Base-by-base conservation (phyloP, 768 basidiomycete species). In the Tephrocybe sp. region DNA sequence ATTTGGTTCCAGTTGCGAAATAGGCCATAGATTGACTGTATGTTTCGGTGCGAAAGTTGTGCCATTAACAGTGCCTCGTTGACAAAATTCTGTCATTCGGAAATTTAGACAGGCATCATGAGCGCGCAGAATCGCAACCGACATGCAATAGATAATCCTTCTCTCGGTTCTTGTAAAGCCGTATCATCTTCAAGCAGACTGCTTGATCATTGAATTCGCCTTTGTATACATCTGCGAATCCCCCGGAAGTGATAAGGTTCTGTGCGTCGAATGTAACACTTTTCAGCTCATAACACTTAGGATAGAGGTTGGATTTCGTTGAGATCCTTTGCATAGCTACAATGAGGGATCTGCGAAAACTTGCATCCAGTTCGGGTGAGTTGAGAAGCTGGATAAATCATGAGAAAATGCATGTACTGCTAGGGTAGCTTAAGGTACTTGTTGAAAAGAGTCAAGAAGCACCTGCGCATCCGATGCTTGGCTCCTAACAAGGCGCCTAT, bases 1-100 rank as follows among this genome's bases (percentile, higher is more conserved):
- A 56, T n/a, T 22, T 36, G 48, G 40, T 50, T 39, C 9, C 44
- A 24, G n/a, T 47, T 22, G 21, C 38, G 46, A 32, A 39, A 52
- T 8, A 58, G 28, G 7, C 58, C 58, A 26, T 40, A 52, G n/a
- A 60, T 52, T 13, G 58, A 49, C 13, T 57, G 35, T 2, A 60
- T n/a, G 21, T 57, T 52, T 12, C 26, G 36, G 13, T 52, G 44
- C 15, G 16, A 37, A 22, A 52, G 12, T 32, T 52, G 51, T 9
- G 36, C 21, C 51, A 30, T 34, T 9, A 44, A 18, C 22, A 44
- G 32, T 4, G 30, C 30, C 18, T 44, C 44, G n/a, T 44, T 44
- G 11, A 15, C 32, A 34, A 30, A 22, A 15, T 15, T 21, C 44
- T 44, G 19, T n/a, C n/a, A n/a, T n/a, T 3, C 19, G 1, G 1